phyloP scores from a whole-genome alignment of 441 rosid species.

The Pelargonium myrrhifolium region DNA sequence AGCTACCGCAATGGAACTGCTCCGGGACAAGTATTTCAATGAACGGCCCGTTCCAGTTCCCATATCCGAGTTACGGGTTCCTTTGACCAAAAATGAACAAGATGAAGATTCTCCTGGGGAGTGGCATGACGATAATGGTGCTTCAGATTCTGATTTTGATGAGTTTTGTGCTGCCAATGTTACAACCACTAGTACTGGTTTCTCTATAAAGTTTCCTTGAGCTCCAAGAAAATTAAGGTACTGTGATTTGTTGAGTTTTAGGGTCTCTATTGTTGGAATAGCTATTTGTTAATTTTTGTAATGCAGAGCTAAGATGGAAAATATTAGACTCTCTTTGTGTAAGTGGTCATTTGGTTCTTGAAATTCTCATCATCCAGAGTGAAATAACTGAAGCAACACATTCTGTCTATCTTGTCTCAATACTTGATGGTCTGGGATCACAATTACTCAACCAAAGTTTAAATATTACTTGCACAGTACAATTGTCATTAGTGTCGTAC shows the following conservation, averaged over 20 bases:
- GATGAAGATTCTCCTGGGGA: slow-evolving; percentile 39
- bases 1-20: slow-evolving; percentile 64
- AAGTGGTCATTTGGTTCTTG: not conserved
- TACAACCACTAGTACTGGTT: slow-evolving; percentile 44
- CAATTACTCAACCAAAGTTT: too few species aligned
- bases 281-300: not conserved
- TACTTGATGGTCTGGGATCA: too few species aligned
- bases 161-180: slow-evolving; percentile 43
- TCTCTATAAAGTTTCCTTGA: slow-evolving; percentile 29
- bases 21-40: slow-evolving; percentile 59
- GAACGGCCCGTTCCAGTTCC: slow-evolving; percentile 80
- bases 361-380: not conserved
- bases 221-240: not conserved
- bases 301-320: slow-evolving; percentile 5
- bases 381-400: too few species aligned
- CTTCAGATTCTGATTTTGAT: slow-evolving; percentile 68
- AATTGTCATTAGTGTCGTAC: too few species aligned
- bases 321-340: not conserved
- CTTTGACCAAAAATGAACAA: slow-evolving; percentile 38
- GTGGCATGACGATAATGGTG: slow-evolving; percentile 27
- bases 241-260: not conserved
- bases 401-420: too few species aligned
- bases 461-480: too few species aligned
- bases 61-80: slow-evolving; percentile 58
- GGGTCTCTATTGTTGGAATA: not conserved